phyloP scores from a whole-genome alignment of 345 rosid species.

The Citrus sp. region DNA sequence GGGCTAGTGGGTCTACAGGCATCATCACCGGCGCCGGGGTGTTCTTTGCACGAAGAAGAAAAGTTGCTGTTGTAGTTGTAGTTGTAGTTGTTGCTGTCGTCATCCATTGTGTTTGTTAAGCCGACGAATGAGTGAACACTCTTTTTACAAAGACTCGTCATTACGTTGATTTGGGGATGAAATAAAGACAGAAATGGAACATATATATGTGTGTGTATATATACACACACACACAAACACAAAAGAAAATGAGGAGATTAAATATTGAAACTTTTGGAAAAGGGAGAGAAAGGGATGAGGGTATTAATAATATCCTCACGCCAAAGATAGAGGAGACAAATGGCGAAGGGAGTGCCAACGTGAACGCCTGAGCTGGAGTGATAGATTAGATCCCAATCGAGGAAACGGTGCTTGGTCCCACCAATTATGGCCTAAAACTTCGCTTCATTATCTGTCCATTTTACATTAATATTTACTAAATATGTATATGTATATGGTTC shows the following conservation, averaged over 20 bases:
- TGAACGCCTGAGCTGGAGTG: conserved; percentile 36
- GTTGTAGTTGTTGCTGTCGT: too few species aligned
- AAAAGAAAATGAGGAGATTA: too few species aligned
- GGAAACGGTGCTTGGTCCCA: conserved; percentile 53
- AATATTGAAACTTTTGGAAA: too few species aligned
- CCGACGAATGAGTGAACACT: conserved; percentile 44
- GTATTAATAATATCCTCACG: conserved; percentile 38
- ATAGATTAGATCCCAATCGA: conserved; percentile 10
- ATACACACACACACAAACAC: too few species aligned
- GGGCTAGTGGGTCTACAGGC: not conserved
- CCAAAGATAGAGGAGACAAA: conserved; percentile 27
- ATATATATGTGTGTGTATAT: not conserved
- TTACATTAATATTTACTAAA: not conserved
- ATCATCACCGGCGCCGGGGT: too few species aligned
- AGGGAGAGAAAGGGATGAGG: conserved; percentile 16
- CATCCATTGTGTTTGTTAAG: conserved; percentile 4
- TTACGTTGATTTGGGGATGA: conserved; percentile 5
- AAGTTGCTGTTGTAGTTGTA: not conserved
- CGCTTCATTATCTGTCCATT: conserved; percentile 10
- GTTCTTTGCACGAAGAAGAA: not conserved
- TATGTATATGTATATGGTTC: too few species aligned
- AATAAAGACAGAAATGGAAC: not conserved
- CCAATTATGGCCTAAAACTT: conserved; percentile 26
- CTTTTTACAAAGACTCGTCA: conserved; percentile 52
- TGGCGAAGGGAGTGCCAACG: conserved; percentile 41